These are phyloP conservation scores for Adansonia grandidieri DNA, from an alignment of 441 rosid species.

Conservation along the genomic window DNA sequence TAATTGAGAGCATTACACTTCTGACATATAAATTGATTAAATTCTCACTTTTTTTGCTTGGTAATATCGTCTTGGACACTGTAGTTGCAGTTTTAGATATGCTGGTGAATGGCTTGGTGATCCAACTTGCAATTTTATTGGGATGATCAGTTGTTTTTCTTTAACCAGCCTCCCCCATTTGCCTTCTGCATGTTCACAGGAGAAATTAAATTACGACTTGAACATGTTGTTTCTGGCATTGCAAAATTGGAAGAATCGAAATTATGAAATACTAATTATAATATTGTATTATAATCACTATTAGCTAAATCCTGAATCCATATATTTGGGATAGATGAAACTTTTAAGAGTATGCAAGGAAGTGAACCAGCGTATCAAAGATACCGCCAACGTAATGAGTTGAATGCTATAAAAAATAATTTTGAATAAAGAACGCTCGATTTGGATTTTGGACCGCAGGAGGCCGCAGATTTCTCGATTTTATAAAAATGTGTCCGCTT, in stretches of 20 bases:
- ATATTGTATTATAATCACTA: too few species aligned
- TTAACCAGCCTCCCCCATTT: too few species aligned
- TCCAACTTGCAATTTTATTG: slow-evolving; percentile 15
- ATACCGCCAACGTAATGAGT: too few species aligned
- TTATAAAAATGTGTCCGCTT: neutral
- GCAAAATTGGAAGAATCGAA: too few species aligned
- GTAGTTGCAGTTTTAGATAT: neutral
- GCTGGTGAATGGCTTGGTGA: neutral
- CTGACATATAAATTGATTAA: neutral
- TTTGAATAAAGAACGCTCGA: neutral
- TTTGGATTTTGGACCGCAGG: neutral
- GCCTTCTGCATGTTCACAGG: neutral
- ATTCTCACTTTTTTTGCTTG: neutral
- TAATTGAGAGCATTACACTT: too few species aligned
- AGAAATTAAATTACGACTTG: too few species aligned
- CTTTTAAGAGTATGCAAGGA: too few species aligned
- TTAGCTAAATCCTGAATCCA: neutral
- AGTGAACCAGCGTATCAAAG: too few species aligned
- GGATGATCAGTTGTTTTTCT: neutral
- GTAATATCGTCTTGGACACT: slow-evolving; percentile 18
- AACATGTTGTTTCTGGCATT: too few species aligned
- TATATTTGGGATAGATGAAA: too few species aligned
- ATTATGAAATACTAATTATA: too few species aligned
- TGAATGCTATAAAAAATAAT: too few species aligned
- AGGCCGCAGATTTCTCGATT: neutral